Evolutionary conservation across 2,329 filamentous ascomycete genomes (phyloP), one percentile per base, ranked within the genome.

Genomic region (Venturia oleaginea): DNA sequence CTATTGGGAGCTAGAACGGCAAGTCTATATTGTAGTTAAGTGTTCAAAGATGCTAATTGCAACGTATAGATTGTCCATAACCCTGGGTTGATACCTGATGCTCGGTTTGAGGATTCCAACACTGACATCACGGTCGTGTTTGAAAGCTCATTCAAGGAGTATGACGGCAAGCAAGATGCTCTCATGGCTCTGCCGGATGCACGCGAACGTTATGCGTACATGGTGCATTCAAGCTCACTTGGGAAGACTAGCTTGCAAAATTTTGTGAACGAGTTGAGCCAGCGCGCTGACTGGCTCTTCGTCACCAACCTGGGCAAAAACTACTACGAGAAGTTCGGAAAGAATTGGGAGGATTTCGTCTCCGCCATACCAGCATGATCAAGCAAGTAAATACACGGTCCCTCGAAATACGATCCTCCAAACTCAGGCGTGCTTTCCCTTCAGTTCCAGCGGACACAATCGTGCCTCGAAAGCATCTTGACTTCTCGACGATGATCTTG

Each of bases 81-180:
- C 27, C 34, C 59, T 19, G 59, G 59, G 27, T 46, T n/a, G 8
- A 46, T 46, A 46, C 37, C 42, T 32, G 59, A 61, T 32, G 8
- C 19, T 42, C 59, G 59, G 19, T 42, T 46, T 4, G 38, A 37
- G 19, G 37, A 61, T 32, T n/a, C 59, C 10, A 61, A 61, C 59
- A 61, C 59, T 7, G 59, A 61, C 24, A 46, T 61, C 27, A 42
- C 59, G 19, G 42, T 61, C 15, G 59, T 61, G 6, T 61, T 61
- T 17, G 59, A 61, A 61, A 42, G 59, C 34, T n/a, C 37, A n/a
- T 61, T 38, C 38, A 46, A n/a, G 7, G 34, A 40, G 10, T 61
- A 27, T 19, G 7, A 42, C 19, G 15, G 27, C 40, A n/a, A 32
- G 24, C 27, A 24, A 32, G 11, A n/a, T 2, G 27, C 24, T 32